phyloP scores from a whole-genome alignment of 148 eudicot species.

The Amaranthus palmeri region DNA sequence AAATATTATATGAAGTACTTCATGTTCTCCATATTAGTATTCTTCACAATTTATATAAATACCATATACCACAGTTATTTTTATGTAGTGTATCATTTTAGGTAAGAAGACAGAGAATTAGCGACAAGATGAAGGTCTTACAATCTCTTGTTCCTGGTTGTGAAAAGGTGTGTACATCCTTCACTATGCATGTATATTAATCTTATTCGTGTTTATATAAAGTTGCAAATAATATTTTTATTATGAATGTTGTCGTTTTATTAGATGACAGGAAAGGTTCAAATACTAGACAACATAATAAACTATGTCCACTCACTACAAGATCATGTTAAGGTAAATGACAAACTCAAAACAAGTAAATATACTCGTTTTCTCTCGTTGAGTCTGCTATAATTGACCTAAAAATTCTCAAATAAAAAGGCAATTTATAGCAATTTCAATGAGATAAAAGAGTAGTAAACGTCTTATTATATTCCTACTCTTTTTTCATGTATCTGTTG shows the following conservation, averaged over 20 bases:
- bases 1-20: background rate
- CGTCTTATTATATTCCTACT: too few relatives aligned
- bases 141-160: constrained; percentile 12
- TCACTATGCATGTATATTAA: background rate
- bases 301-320: constrained; percentile 5
- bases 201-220: background rate
- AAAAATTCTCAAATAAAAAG: too few relatives aligned
- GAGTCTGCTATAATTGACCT: too few relatives aligned
- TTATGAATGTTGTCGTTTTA: background rate
- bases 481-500: background rate
- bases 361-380: background rate
- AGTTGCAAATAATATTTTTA: background rate
- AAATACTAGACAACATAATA: constrained; percentile 5
- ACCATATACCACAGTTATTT: background rate
- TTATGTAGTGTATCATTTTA: background rate
- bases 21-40: background rate
- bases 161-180: constrained; percentile 4
- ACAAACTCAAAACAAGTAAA: background rate
- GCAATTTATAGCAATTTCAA: too few relatives aligned
- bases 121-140: constrained; percentile 8
- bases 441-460: too few relatives aligned
- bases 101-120: constrained; percentile 10
- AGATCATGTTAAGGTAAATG: constrained; percentile 4
- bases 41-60: background rate
- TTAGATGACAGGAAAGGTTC: constrained; percentile 1